Conservation (phyloP, 768 basidiomycete genomes). For the Suillus subaureus region DNA sequence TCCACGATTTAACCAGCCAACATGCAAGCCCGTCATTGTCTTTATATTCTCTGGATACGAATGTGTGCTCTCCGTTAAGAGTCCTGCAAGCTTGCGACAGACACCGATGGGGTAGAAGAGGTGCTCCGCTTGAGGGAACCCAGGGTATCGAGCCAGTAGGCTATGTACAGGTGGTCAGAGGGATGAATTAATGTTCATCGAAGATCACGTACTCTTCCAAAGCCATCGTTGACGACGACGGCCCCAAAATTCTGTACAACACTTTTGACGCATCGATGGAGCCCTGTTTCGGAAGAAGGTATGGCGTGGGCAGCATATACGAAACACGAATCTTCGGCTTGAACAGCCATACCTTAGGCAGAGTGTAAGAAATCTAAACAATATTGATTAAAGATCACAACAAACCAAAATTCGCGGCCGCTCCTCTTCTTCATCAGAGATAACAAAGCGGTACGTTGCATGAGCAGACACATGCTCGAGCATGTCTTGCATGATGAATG, state of each 20-base stretch:
- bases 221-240: conserved; percentile 52
- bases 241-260: conserved; percentile 77
- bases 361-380: background rate
- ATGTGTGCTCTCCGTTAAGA: conserved; percentile 76
- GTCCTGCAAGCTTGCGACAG: conserved; percentile 67
- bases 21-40: conserved; percentile 78
- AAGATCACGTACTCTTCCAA: conserved; percentile 49
- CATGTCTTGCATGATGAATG: conserved; percentile 93
- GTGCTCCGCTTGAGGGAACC: conserved; percentile 87
- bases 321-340: conserved; percentile 85
- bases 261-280: conserved; percentile 79
- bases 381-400: conserved; percentile 9
- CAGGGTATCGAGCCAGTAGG: conserved; percentile 69
- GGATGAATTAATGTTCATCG: background rate
- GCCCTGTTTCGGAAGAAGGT: conserved; percentile 60
- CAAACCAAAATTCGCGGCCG: conserved; percentile 76
- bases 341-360: conserved; percentile 85
- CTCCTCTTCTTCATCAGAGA: conserved; percentile 87
- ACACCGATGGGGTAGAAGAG: conserved; percentile 81
- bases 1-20: conserved; percentile 68
- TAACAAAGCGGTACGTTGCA: conserved; percentile 88
- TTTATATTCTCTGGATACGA: conserved; percentile 78
- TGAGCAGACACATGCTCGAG: conserved; percentile 89
- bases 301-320: conserved; percentile 59
- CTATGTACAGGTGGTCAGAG: conserved; percentile 31